Percentiles rank a stretch among this genome's conserved stretches.
Conservation (phyloP, 1,284 basidiomycete species). For the Fomes fomentarius region DNA sequence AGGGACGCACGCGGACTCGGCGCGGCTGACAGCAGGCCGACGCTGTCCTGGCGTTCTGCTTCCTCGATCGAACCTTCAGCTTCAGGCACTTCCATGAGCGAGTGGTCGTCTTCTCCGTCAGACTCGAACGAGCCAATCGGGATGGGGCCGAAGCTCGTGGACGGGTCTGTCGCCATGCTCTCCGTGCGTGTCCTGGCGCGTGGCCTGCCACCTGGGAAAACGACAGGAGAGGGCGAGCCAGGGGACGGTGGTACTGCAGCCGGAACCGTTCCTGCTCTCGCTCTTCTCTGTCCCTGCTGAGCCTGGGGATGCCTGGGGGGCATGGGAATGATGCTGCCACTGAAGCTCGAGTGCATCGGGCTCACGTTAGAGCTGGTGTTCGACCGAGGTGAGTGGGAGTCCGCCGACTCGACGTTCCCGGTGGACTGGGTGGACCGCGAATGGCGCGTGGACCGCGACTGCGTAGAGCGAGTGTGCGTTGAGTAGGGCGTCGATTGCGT, state of each 20-base stretch:
- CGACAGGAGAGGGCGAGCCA: conserved; percentile 49
- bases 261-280: conserved; percentile 57
- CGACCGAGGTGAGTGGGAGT: conserved; percentile 54
- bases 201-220: conserved; percentile 40
- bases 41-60: conserved; percentile 70
- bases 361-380: conserved; percentile 33
- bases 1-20: conserved; percentile 63
- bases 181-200: conserved; percentile 46
- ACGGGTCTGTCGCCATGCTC: conserved; percentile 42
- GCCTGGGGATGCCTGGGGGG: conserved; percentile 64
- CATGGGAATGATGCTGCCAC: conserved; percentile 61
- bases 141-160: conserved; percentile 38
- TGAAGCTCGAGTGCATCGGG: conserved; percentile 36
- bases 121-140: conserved; percentile 39
- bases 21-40: conserved; percentile 58
- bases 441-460: conserved; percentile 44
- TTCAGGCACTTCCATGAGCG: conserved; percentile 54
- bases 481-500: conserved; percentile 46
- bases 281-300: conserved; percentile 38
- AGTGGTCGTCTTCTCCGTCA: conserved; percentile 42
- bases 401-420: conserved; percentile 58
- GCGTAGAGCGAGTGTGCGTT: conserved; percentile 41
- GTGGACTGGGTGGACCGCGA: conserved; percentile 59
- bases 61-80: conserved; percentile 58
- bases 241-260: conserved; percentile 42